Conservation (phyloP, 2,329 filamentous ascomycete species). For the Tolypocladium tundrense region DNA sequence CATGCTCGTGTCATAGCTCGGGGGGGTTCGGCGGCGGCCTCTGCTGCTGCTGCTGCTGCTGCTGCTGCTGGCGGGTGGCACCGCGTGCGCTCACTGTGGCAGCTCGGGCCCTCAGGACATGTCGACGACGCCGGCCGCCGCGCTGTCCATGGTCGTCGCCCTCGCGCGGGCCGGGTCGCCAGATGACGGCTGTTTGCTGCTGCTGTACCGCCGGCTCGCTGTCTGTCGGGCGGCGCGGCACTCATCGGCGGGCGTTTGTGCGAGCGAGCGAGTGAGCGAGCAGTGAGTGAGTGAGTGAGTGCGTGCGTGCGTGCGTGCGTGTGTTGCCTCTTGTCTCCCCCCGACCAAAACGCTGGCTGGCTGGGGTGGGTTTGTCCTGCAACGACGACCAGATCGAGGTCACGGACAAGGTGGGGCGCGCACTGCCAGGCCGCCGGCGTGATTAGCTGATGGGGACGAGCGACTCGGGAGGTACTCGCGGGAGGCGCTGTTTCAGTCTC, state of each 20-base stretch:
- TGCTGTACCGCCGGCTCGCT: background rate
- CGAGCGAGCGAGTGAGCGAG: background rate
- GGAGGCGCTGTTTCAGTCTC: background rate
- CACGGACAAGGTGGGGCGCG: background rate
- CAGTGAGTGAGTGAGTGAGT: background rate
- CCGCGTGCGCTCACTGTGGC: background rate
- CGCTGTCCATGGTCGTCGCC: constrained; percentile 1
- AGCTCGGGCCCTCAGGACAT: background rate
- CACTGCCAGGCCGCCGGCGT: background rate
- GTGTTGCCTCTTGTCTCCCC: constrained; percentile 2
- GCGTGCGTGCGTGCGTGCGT: background rate
- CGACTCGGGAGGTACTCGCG: background rate
- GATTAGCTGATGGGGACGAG: background rate
- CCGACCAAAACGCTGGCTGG: background rate
- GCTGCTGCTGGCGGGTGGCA: background rate
- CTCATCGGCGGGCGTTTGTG: background rate
- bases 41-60: background rate
- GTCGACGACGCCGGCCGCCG: background rate
- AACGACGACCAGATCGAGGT: background rate
- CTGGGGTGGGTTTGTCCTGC: constrained; percentile 1
- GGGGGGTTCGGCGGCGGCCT: background rate
- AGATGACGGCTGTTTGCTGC: constrained; percentile 1
- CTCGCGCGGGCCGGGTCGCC: background rate
- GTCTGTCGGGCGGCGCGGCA: background rate
- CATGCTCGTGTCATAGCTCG: constrained; percentile 1